Base-by-base conservation (phyloP, 2,329 filamentous ascomycete genomes). In the Fusarium proliferatum region DNA sequence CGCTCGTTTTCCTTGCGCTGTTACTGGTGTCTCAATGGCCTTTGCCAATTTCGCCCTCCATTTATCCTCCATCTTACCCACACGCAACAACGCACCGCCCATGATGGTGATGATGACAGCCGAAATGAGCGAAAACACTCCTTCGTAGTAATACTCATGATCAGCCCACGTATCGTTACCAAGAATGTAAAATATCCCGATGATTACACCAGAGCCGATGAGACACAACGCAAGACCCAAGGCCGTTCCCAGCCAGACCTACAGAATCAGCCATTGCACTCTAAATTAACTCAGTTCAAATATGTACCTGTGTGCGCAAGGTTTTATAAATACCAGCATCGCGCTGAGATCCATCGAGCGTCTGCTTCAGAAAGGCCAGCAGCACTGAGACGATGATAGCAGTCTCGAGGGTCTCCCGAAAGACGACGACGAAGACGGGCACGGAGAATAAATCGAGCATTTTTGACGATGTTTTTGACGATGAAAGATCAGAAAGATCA, bases 341-440 rank as follows among this genome's bases (percentile, higher is more conserved):
- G 69, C 87, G 83, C 53, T 90, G 86, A 8, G 91, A 89, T 5
- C 90, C 90, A 70, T 85, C 86, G 48, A 97, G 88, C 3, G 92
- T 93, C 82, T 96, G 93, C 81, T 96, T 96, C 65, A 97, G 85
- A 81, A 96, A 97, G 21, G 94, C 90, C 36, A 97, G 88, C 33
- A 97, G 86, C 21, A 97, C 92, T 0, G 94, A 96, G 69, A 97
- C 90, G 77, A 97, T 93, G 79, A 97, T 94, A 77, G 89, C 92
- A 2, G 92, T 93, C 85, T 97, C 94, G 60, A 97, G 85, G 49
- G 91, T 90, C 84, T 97, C 95, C 78, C 95, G 91, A 81, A 97
- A 97, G 84, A 94, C 92, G 81, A 97, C 94, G 84, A 97, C 95
- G 85, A 97, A 97, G 56, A 97, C 90, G 76, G 92, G 93, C 17